Conservation (phyloP, 225 moss, liverwort and hornwort species). For the Asterella californica region DNA sequence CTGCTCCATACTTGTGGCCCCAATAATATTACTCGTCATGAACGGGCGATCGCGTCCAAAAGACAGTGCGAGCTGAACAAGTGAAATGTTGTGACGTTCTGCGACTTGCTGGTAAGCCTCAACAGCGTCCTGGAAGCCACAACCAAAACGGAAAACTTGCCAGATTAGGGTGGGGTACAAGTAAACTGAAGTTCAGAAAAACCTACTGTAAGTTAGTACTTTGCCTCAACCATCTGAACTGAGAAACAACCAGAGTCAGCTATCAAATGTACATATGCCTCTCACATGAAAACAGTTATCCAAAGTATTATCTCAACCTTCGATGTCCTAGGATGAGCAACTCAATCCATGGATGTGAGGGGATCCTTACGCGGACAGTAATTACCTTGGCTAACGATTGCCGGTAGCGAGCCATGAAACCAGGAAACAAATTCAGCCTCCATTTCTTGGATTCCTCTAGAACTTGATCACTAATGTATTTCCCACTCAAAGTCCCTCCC, state of each 20-base stretch:
- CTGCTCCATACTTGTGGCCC: conserved; percentile 76
- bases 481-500: conserved; percentile 71
- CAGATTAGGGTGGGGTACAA: no score
- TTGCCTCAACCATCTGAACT: neutral
- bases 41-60: conserved; percentile 68
- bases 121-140: conserved; percentile 53
- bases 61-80: conserved; percentile 59
- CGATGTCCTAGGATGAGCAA: neutral
- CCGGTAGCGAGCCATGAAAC: conserved; percentile 69
- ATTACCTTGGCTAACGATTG: conserved; percentile 62
- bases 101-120: conserved; percentile 52
- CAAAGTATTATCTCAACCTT: neutral
- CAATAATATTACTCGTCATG: conserved; percentile 74
- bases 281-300: neutral
- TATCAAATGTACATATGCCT: no score
- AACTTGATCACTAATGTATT: conserved; percentile 39
- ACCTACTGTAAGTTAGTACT: no score
- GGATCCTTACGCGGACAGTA: neutral
- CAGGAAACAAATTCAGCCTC: conserved; percentile 62
- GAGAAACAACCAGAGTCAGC: no score
- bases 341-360: neutral
- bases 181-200: no score
- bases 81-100: conserved; percentile 60
- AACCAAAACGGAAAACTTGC: neutral
- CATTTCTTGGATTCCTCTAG: conserved; percentile 24